These are phyloP conservation scores for Alloascoidea africana DNA, from an alignment of 805 yeast species.

Conservation along the genomic window DNA sequence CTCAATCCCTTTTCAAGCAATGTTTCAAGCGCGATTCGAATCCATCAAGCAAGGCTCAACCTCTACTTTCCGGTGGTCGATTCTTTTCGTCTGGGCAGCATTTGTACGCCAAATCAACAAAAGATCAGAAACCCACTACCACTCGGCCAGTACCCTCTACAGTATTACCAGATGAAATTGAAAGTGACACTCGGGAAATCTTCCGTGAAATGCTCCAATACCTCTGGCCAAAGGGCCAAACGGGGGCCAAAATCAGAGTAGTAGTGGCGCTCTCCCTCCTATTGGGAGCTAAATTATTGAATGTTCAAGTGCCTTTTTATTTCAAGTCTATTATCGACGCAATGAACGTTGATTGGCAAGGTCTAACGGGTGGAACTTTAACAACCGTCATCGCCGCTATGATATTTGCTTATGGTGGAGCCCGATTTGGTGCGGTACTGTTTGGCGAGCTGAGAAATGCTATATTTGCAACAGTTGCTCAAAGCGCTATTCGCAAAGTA, in stretches of 20 bases:
- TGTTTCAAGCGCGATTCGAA: no score
- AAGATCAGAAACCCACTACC: background rate
- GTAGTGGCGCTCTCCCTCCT: conserved; percentile 58
- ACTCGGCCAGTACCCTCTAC: background rate
- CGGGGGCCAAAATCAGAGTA: conserved; percentile 58
- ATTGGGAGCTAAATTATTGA: conserved; percentile 68
- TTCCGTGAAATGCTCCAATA: conserved; percentile 49
- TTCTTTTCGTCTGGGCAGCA: no score
- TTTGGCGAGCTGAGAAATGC: conserved; percentile 95
- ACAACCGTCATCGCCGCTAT: conserved; percentile 45
- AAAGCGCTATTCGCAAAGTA: conserved; percentile 80
- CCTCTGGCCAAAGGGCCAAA: conserved; percentile 69
- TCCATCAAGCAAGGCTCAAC: no score
- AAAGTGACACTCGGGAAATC: conserved; percentile 21
- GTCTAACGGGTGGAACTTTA: conserved; percentile 43
- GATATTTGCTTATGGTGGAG: conserved; percentile 81
- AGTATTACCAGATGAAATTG: background rate
- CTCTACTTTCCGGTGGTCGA: no score
- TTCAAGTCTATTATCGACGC: conserved; percentile 80
- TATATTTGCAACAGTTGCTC: conserved; percentile 89
- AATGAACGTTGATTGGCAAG: conserved; percentile 83
- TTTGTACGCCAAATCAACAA: conserved; percentile 1
- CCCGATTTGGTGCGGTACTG: conserved; percentile 85
- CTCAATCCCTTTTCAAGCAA: no score
- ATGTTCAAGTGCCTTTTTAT: conserved; percentile 92